These are phyloP conservation scores for Blastomyces silverae DNA, from an alignment of 2,329 filamentous ascomycete genomes.

Conservation along the genomic window DNA sequence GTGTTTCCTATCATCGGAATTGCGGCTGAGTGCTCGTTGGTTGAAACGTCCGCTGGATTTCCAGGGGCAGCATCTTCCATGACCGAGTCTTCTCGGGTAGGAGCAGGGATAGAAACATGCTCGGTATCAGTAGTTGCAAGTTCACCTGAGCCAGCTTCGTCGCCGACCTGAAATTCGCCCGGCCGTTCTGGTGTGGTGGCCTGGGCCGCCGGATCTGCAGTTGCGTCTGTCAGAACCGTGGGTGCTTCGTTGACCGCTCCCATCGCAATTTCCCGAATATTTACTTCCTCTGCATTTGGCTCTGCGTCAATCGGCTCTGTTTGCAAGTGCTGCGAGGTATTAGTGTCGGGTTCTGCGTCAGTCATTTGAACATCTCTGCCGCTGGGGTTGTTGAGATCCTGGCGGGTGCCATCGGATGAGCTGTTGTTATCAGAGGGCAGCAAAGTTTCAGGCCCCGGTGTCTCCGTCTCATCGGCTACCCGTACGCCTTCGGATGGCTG, in stretches of 20 bases:
- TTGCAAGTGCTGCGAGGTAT: not conserved
- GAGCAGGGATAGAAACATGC: not conserved
- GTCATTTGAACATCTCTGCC: conserved; percentile 1
- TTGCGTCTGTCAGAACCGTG: not conserved
- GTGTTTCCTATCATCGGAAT: not conserved
- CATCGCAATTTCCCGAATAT: not conserved
- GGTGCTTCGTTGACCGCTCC: not conserved
- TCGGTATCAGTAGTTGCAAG: not conserved
- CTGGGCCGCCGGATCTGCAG: not conserved
- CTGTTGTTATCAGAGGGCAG: not conserved
- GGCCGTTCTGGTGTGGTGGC: not conserved
- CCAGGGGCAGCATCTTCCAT: conserved; percentile 20
- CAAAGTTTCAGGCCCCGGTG: not conserved
- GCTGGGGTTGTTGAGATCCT: not conserved
- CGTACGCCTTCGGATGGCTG: not conserved
- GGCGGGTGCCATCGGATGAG: not conserved
- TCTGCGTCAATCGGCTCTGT: not conserved
- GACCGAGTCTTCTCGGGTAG: conserved; percentile 14
- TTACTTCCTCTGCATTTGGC: not conserved
- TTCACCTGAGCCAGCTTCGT: not conserved
- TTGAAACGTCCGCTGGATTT: conserved; percentile 13
- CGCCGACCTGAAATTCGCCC: not conserved
- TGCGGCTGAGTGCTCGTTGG: conserved; percentile 1
- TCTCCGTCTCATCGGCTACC: not conserved
- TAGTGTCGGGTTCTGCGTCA: not conserved